Percentiles rank a stretch among this genome's conserved stretches.
Conservation (phyloP, 805 yeast species). For the Sugiyamaella boreocaroliniensis region DNA sequence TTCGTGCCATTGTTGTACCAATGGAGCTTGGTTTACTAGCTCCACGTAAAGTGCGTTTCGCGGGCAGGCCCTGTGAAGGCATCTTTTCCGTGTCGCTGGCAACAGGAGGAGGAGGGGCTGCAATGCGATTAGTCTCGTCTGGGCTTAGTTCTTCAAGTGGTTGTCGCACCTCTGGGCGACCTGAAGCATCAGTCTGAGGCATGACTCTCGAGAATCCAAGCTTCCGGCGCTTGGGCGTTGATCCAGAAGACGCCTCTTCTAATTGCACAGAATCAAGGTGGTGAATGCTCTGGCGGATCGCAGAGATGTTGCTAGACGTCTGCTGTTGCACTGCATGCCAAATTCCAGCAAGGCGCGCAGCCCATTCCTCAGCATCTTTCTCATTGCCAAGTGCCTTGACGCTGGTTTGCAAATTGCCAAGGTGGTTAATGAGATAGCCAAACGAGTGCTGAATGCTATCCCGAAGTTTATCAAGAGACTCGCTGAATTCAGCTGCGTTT, state of each 20-base stretch:
- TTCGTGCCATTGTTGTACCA: not conserved
- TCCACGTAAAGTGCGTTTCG: not conserved
- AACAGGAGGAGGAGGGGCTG: not conserved
- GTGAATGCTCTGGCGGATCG: not conserved
- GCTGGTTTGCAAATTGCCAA: not conserved
- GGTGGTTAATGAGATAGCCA: not conserved
- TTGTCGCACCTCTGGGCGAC: not conserved
- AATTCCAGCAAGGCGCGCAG: not conserved
- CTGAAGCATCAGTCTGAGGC: slow-evolving; percentile 10
- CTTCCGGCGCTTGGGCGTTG: slow-evolving; percentile 8
- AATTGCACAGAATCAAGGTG: not conserved
- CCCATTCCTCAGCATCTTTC: not conserved
- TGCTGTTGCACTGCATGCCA: not conserved
- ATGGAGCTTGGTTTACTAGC: not conserved
- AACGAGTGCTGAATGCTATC: slow-evolving; percentile 1
- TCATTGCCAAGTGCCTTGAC: not conserved
- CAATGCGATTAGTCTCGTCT: not conserved
- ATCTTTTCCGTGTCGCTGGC: not conserved
- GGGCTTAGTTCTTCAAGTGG: slow-evolving; percentile 7
- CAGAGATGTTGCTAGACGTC: not conserved
- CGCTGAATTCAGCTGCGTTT: not conserved
- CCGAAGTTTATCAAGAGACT: slow-evolving; percentile 1
- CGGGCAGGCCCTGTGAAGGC: too few relatives aligned
- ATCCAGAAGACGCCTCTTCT: not conserved
- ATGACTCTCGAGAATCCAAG: slow-evolving; percentile 11